Conservation (phyloP, 2,329 filamentous ascomycete species). For the Cladosporium sp. region DNA sequence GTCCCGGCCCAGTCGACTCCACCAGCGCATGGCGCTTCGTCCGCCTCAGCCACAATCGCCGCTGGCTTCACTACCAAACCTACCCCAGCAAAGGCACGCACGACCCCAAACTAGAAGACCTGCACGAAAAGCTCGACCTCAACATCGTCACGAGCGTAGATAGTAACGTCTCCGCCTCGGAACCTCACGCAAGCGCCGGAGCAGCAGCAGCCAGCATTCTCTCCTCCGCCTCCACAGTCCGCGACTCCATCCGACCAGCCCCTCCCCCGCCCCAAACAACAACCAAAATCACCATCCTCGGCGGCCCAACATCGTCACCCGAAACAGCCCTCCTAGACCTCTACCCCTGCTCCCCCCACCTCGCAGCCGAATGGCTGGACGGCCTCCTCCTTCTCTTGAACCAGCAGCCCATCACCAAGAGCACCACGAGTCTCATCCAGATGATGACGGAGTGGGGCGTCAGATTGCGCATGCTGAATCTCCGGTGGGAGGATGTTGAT, state of each 20-base stretch:
- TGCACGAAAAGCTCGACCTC: slow-evolving; percentile 81
- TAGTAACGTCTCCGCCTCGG: slow-evolving; percentile 75
- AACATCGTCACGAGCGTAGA: slow-evolving; percentile 86
- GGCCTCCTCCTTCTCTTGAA: slow-evolving; percentile 91
- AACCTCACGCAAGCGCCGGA: slow-evolving; percentile 45
- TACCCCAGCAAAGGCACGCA: slow-evolving; percentile 60
- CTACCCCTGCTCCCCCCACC: slow-evolving; percentile 70
- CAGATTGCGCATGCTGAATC: slow-evolving; percentile 87
- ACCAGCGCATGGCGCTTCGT: slow-evolving; percentile 69
- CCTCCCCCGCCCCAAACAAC: slow-evolving; percentile 37
- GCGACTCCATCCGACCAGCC: slow-evolving; percentile 13
- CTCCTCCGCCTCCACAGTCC: slow-evolving; percentile 22
- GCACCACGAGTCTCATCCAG: slow-evolving; percentile 84
- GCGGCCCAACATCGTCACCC: slow-evolving; percentile 30
- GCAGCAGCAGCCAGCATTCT: slow-evolving; percentile 29
- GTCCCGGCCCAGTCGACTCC: slow-evolving; percentile 36
- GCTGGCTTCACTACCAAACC: slow-evolving; percentile 84
- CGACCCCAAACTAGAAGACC: slow-evolving; percentile 64
- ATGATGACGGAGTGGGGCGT: slow-evolving; percentile 86
- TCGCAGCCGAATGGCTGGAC: slow-evolving; percentile 95
- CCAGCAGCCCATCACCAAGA: slow-evolving; percentile 92
- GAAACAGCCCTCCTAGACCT: slow-evolving; percentile 79
- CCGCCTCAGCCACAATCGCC: slow-evolving; percentile 82
- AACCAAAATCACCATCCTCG: slow-evolving; percentile 90
- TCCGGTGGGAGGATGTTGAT: slow-evolving; percentile 75